A percentile compares a stretch with the other conserved stretches of the same genome.
These are phyloP conservation scores for Dittrichia graveolens DNA, from an alignment of 129 eudicot species.

Conservation along the genomic window DNA sequence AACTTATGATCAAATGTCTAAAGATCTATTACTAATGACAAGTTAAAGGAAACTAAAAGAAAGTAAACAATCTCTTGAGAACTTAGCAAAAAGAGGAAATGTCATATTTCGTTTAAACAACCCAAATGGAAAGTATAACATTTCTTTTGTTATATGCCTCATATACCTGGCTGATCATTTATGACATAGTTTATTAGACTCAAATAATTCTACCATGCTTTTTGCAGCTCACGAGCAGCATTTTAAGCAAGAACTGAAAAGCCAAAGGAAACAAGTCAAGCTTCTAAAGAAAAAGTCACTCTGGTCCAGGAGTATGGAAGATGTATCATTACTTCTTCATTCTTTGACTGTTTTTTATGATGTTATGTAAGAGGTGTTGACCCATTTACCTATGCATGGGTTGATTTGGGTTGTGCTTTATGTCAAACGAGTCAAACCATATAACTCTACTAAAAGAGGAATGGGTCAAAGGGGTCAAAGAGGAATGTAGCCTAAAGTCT, in stretches of 20 bases:
- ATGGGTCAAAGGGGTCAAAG: too few species aligned
- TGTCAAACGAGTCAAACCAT: too few species aligned
- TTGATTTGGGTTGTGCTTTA: too few species aligned
- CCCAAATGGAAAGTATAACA: background rate
- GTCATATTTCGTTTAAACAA: background rate
- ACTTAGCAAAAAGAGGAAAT: constrained; percentile 12
- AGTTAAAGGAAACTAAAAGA: background rate
- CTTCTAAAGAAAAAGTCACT: constrained; percentile 77
- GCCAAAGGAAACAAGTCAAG: constrained; percentile 63
- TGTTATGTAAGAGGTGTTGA: too few species aligned
- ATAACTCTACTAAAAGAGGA: too few species aligned
- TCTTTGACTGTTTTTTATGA: background rate
- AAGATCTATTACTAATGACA: background rate
- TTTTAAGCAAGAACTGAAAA: constrained; percentile 56
- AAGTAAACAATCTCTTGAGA: background rate
- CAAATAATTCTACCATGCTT: constrained; percentile 3
- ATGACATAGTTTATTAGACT: background rate
- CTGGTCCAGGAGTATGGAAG: constrained; percentile 91
- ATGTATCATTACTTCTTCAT: constrained; percentile 46
- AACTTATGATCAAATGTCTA: constrained; percentile 1
- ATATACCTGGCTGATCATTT: background rate
- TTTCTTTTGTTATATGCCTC: background rate
- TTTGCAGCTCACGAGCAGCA: constrained; percentile 45
- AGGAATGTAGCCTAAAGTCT: too few species aligned
- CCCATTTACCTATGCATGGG: too few species aligned